Percentiles rank a stretch among this genome's conserved stretches.
Evolutionary conservation across 176 grass and related monocot species (phyloP).

Genomic region (Zoysia japonica): DNA sequence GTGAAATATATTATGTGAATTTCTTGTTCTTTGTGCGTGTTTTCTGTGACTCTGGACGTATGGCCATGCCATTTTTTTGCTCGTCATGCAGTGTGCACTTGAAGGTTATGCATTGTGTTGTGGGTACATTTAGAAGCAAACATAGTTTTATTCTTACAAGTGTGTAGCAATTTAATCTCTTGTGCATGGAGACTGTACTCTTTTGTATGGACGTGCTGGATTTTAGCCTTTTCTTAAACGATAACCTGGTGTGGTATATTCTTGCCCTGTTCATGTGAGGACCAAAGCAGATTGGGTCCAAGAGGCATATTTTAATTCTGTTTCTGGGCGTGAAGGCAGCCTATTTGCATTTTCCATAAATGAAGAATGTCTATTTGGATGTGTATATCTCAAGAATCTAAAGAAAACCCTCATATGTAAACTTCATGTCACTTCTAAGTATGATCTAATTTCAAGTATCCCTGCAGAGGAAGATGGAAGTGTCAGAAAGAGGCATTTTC

Average conservation of each 20-base stretch:
- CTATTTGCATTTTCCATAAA: too few species aligned
- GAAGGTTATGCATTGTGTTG: neutral
- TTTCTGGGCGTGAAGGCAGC: neutral
- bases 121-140: neutral
- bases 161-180: neutral
- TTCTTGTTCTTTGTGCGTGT: neutral
- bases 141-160: neutral
- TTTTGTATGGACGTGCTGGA: constrained; percentile 6
- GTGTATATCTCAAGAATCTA: neutral
- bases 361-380: too few species aligned
- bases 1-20: neutral
- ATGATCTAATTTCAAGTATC: constrained; percentile 28
- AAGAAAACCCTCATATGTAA: neutral
- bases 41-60: neutral
- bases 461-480: constrained; percentile 86
- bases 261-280: neutral
- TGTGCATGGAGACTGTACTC: neutral
- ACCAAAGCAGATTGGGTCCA: constrained; percentile 12
- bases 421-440: neutral
- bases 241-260: neutral
- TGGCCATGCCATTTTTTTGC: neutral
- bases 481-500: constrained; percentile 69
- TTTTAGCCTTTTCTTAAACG: neutral
- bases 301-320: neutral
- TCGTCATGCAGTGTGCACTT: neutral